These are phyloP conservation scores for Parietaria judaica DNA, from an alignment of 306 rosid species.

Conservation along the genomic window DNA sequence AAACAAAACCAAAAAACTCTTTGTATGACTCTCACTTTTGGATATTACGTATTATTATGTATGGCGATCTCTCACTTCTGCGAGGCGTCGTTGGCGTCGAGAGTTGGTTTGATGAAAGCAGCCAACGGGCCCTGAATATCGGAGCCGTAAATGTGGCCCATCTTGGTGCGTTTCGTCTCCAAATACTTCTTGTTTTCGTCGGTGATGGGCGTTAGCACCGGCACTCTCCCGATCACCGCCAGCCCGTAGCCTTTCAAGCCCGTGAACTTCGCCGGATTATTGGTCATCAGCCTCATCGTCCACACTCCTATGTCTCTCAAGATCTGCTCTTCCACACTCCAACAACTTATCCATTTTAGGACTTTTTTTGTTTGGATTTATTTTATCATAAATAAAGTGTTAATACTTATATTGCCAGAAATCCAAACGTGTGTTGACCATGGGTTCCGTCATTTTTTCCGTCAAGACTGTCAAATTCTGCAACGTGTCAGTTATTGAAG, in stretches of 20 bases:
- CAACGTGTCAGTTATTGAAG: too few species aligned
- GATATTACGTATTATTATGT: neutral
- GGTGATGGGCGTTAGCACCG: slow-evolving; percentile 69
- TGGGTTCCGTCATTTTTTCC: too few species aligned
- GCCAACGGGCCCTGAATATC: slow-evolving; percentile 44
- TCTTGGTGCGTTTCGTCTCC: slow-evolving; percentile 74
- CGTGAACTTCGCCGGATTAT: slow-evolving; percentile 75
- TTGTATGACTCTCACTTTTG: neutral
- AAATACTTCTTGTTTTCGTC: slow-evolving; percentile 61
- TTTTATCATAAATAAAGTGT: too few species aligned
- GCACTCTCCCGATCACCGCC: slow-evolving; percentile 73
- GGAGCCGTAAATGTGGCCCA: slow-evolving; percentile 91
- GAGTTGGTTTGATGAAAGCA: slow-evolving; percentile 28
- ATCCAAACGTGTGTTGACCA: too few species aligned
- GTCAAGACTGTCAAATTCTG: too few species aligned
- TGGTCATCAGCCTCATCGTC: slow-evolving; percentile 76
- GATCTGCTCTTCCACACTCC: slow-evolving; percentile 32
- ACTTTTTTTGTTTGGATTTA: too few species aligned
- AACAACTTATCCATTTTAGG: neutral
- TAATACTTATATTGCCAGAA: too few species aligned
- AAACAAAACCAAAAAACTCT: neutral
- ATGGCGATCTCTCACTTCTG: neutral
- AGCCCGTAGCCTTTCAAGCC: slow-evolving; percentile 80
- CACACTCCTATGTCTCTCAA: slow-evolving; percentile 68
- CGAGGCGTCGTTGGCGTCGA: neutral